Conservation (phyloP, 2,329 filamentous ascomycete species). For the Alternaria sp. region DNA sequence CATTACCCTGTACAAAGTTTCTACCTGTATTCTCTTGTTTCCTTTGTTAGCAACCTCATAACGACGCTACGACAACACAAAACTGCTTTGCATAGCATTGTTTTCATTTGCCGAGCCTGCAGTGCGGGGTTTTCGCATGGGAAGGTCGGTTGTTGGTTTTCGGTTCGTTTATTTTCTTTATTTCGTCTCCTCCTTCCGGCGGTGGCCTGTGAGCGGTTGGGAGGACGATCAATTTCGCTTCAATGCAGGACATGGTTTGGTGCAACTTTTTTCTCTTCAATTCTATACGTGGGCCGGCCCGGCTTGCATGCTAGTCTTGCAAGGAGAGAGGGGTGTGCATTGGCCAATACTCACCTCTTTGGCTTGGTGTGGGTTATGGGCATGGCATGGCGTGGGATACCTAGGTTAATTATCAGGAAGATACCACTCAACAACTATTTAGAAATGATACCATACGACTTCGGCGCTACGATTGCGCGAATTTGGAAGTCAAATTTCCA, state of each 20-base stretch:
- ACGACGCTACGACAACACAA: slow-evolving; percentile 32
- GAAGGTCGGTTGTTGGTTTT: slow-evolving; percentile 28
- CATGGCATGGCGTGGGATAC: slow-evolving; percentile 1
- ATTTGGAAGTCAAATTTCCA: slow-evolving; percentile 2
- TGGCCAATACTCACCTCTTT: slow-evolving; percentile 16
- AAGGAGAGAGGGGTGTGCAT: slow-evolving; percentile 15
- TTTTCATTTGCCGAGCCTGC: slow-evolving; percentile 1
- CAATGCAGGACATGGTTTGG: slow-evolving; percentile 33
- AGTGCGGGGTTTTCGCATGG: slow-evolving; percentile 14
- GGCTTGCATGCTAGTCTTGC: slow-evolving; percentile 9
- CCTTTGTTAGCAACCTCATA: slow-evolving; percentile 21
- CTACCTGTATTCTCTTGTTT: slow-evolving; percentile 13
- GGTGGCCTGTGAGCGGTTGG: slow-evolving; percentile 4
- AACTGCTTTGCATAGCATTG: slow-evolving; percentile 21
- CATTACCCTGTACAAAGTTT: slow-evolving; percentile 15
- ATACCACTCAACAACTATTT: slow-evolving; percentile 19
- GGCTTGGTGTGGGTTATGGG: slow-evolving; percentile 5
- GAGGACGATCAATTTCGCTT: slow-evolving; percentile 19
- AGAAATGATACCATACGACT: slow-evolving; percentile 34
- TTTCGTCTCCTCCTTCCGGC: slow-evolving; percentile 15
- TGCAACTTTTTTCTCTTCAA: slow-evolving; percentile 9
- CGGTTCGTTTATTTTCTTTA: slow-evolving; percentile 3
- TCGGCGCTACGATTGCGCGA: slow-evolving; percentile 17
- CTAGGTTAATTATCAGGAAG: slow-evolving; percentile 7
- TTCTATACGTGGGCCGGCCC: slow-evolving; percentile 20